Evolutionary conservation across 2,329 filamentous ascomycete species (phyloP).

Genomic region (Fusarium algeriense): DNA sequence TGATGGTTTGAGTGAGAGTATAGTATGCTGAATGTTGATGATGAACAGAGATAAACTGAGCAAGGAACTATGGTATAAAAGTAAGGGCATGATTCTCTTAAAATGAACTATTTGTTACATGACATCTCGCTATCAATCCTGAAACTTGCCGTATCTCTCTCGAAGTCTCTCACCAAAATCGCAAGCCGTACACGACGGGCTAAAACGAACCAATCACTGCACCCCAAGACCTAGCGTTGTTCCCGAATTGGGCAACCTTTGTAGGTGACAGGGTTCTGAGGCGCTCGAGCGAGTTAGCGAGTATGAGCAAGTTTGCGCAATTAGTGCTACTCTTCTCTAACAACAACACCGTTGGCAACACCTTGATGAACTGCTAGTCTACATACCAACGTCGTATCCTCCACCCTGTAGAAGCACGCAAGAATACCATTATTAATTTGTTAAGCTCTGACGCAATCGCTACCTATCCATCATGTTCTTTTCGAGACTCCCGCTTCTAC

Average conservation of each 20-base stretch:
- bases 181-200: neutral
- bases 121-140: neutral
- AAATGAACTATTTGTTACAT: neutral
- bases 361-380: constrained; percentile 34
- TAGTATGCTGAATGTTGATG: neutral
- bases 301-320: constrained; percentile 49
- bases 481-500: constrained; percentile 23
- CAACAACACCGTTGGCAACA: constrained; percentile 15
- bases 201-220: constrained; percentile 48
- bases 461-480: constrained; percentile 20
- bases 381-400: neutral
- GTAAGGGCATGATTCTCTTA: neutral
- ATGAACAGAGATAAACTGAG: neutral
- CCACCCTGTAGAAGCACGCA: neutral
- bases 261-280: neutral
- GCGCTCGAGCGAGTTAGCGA: constrained; percentile 25
- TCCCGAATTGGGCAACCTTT: constrained; percentile 46
- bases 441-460: constrained; percentile 36
- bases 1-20: neutral
- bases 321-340: constrained; percentile 6
- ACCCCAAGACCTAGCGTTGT: constrained; percentile 30
- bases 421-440: constrained; percentile 12
- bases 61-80: neutral
- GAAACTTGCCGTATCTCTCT: constrained; percentile 22
- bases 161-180: constrained; percentile 33